A percentile compares a stretch with the other conserved stretches of the same genome.
These are phyloP conservation scores for Chernovozyma sophiae-reginae DNA, from an alignment of 1,139 yeast genomes.

Conservation along the genomic window DNA sequence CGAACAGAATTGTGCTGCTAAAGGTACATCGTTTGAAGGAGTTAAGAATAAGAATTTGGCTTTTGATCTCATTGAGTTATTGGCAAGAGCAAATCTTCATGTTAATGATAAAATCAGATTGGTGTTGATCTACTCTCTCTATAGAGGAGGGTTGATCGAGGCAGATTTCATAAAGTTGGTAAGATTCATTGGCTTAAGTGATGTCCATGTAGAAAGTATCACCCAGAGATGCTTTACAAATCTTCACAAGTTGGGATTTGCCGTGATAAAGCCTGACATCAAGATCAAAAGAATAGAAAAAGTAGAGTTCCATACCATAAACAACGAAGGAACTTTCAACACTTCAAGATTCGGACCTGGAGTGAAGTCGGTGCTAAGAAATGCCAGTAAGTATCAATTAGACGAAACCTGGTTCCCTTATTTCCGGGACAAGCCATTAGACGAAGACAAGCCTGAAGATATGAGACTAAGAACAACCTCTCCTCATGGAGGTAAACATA, in stretches of 20 bases:
- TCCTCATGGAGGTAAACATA: conserved; percentile 19
- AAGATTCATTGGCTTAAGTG: conserved; percentile 61
- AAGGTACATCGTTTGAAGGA: conserved; percentile 72
- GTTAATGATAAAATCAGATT: conserved; percentile 70
- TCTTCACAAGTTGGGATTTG: conserved; percentile 63
- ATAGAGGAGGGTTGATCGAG: conserved; percentile 80
- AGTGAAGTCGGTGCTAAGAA: conserved; percentile 53
- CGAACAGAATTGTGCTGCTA: conserved; percentile 73
- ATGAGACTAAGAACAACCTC: conserved; percentile 4
- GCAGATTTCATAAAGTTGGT: conserved; percentile 69
- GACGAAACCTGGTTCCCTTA: conserved; percentile 67
- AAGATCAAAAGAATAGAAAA: conserved; percentile 36
- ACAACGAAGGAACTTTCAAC: conserved; percentile 61
- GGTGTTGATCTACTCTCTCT: conserved; percentile 72
- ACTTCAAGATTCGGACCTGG: conserved; percentile 80
- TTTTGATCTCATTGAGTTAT: conserved; percentile 57
- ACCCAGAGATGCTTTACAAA: conserved; percentile 55
- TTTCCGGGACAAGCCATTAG: conserved; percentile 69
- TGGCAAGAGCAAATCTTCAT: conserved; percentile 50
- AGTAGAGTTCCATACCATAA: conserved; percentile 59
- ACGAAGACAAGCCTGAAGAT: conserved; percentile 38
- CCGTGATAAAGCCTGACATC: conserved; percentile 50
- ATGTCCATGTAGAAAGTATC: conserved; percentile 49
- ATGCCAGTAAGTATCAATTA: conserved; percentile 43
- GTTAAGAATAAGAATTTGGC: conserved; percentile 60